Conservation (phyloP, 352 stramenopile genomes). For the Phytophthora chlamydospora region DNA sequence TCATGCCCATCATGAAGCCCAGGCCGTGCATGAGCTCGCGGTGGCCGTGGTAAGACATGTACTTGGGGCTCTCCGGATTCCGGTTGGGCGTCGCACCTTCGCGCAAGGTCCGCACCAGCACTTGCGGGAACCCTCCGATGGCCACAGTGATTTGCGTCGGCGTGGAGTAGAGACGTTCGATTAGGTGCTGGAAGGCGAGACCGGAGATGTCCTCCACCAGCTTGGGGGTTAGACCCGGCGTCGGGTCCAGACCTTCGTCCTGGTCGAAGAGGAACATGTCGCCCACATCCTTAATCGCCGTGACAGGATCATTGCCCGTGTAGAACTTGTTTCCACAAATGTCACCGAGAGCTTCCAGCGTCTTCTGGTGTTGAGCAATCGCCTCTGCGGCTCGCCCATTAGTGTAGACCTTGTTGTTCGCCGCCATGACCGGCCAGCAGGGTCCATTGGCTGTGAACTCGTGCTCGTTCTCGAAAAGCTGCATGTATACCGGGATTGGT, state of each 20-base stretch:
- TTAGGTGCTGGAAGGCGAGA: conserved; percentile 74
- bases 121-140: conserved; percentile 69
- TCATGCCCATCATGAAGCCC: conserved; percentile 81
- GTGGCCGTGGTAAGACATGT: conserved; percentile 82
- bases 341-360: conserved; percentile 40
- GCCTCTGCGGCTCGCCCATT: conserved; percentile 42
- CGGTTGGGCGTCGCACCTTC: conserved; percentile 40
- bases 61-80: conserved; percentile 56
- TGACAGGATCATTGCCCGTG: conserved; percentile 46
- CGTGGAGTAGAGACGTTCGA: conserved; percentile 77
- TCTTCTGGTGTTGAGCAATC: conserved; percentile 47
- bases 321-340: conserved; percentile 67
- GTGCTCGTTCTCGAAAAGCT: conserved; percentile 79
- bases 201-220: conserved; percentile 53
- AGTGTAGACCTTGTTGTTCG: conserved; percentile 57
- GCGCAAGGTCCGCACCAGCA: conserved; percentile 71
- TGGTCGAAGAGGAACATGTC: conserved; percentile 81
- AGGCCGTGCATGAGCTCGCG: conserved; percentile 82
- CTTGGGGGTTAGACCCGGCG: conserved; percentile 53
- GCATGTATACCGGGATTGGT: conserved; percentile 80
- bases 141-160: conserved; percentile 67
- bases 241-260: conserved; percentile 58
- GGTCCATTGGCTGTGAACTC: conserved; percentile 78
- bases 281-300: conserved; percentile 73
- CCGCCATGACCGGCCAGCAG: conserved; percentile 65